These are phyloP conservation scores for Chlorella sp. DNA, from an alignment of 139 green algal species.

Conservation along the genomic window DNA sequence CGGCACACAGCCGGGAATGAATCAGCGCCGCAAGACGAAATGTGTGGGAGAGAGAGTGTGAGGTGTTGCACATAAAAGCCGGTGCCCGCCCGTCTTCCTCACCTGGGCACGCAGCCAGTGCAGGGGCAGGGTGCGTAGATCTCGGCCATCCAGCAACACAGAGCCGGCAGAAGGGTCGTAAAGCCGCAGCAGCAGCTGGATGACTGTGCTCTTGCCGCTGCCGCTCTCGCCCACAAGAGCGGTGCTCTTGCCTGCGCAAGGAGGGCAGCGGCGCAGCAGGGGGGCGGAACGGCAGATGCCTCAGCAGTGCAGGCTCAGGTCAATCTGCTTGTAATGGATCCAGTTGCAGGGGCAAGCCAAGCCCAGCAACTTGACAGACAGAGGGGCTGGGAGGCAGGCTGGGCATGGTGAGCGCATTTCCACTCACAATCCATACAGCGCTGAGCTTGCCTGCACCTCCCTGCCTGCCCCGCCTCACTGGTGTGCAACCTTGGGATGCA, in stretches of 20 bases:
- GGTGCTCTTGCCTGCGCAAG: neutral
- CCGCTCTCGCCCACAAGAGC: conserved; percentile 72
- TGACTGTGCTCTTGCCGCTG: conserved; percentile 90
- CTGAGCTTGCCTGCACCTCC: too few relatives aligned
- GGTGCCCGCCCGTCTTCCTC: neutral
- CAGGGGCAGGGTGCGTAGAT: conserved; percentile 80
- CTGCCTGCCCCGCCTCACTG: too few relatives aligned
- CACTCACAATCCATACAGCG: too few relatives aligned
- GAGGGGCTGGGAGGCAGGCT: too few relatives aligned
- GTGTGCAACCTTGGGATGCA: too few relatives aligned
- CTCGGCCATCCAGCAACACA: conserved; percentile 82
- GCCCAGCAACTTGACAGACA: neutral
- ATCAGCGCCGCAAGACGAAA: too few relatives aligned
- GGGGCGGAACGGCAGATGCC: neutral
- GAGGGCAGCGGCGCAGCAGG: neutral
- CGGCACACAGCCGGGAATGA: too few relatives aligned
- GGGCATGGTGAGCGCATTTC: too few relatives aligned
- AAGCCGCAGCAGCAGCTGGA: conserved; percentile 91
- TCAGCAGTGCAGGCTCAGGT: neutral
- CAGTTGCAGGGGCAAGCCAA: neutral
- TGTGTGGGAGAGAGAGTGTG: too few relatives aligned
- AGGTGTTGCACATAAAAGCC: too few relatives aligned
- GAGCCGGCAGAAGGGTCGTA: conserved; percentile 80
- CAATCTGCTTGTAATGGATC: neutral
- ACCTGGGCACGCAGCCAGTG: conserved; percentile 75